Evolutionary conservation across 176 grass and related monocot species (phyloP), one percentile per base, ranked within the genome.

Genomic region (Aegilops bicornis): DNA sequence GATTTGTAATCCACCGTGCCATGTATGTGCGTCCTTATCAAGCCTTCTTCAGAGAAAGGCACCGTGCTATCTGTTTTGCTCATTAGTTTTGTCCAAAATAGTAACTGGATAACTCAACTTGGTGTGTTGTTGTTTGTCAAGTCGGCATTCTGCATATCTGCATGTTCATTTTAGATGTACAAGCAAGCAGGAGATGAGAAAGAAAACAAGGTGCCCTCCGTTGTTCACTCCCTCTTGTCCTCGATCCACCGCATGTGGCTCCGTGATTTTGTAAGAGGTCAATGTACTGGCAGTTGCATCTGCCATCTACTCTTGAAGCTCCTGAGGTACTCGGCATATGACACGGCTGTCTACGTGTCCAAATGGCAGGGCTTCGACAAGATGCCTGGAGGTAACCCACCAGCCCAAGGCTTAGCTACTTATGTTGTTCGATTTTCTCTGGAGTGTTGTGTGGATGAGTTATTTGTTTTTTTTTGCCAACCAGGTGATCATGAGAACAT

Each of bases 401-500:
- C 36, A 39, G 6, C 6, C 36, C 36, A 39, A 39, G 36, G 7
- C 36, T 39, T 39, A 39, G 36, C 36, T 39, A 39, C 36, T 39
- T 39, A 39, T 39, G 30, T n/a, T 54, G 3, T 39, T 30, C 66
- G 23, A 4, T 3, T 73, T 70, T 52, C 42, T 45, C 42, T 45
- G 12, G 42, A 45, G 10, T 39, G 64, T 0, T 22, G 10, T 82
- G 8, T 22, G 19, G 25, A 73, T 75, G 43, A 73, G 33, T 20
- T 77, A n/a, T 75, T 84, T 71, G 6, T 27, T 27, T 67, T 35
- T 6, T 79, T 67, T 64, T 59, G 11, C 22, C 79, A 62, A 83
- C 47, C 79, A 98, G 93, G 96, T 85, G 96, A 98, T 80, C 90
- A 92, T 82, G 96, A 95, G 80, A 95, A 98, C 20, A 89, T 98